Conservation (phyloP, 768 basidiomycete genomes). For the Lentinula boryana region DNA sequence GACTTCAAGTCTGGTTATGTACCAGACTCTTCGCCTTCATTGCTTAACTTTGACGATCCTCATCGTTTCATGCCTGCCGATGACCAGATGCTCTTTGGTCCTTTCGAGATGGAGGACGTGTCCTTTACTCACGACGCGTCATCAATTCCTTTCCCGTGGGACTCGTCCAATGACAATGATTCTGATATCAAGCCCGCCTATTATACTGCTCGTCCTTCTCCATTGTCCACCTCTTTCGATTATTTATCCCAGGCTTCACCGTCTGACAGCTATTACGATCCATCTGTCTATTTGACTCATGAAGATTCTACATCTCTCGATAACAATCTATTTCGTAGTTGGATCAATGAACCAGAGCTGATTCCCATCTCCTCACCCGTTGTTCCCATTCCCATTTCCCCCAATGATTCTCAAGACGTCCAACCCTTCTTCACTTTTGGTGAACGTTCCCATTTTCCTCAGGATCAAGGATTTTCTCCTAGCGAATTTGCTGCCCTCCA, state of each 20-base stretch:
- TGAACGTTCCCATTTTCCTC: constrained; percentile 40
- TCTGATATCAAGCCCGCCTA: constrained; percentile 37
- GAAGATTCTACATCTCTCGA: constrained; percentile 40
- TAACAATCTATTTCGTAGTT: constrained; percentile 42
- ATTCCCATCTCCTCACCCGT: constrained; percentile 51
- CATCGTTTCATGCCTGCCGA: constrained; percentile 20
- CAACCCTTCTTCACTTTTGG: constrained; percentile 45
- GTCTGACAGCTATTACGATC: constrained; percentile 29
- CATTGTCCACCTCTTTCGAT: constrained; percentile 13
- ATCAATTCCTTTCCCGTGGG: constrained; percentile 29
- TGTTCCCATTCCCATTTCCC: constrained; percentile 44
- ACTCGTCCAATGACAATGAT: constrained; percentile 23
- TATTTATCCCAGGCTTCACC: constrained; percentile 36
- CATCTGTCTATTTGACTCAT: constrained; percentile 32
- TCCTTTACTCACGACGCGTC: constrained; percentile 7
- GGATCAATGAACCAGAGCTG: constrained; percentile 59
- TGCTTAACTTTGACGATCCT: constrained; percentile 31
- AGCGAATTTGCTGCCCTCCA: constrained; percentile 55
- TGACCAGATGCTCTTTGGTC: constrained; percentile 54
- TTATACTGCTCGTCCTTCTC: constrained; percentile 21
- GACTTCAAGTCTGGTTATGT: constrained; percentile 8
- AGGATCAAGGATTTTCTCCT: constrained; percentile 53
- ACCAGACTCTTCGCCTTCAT: constrained; percentile 12
- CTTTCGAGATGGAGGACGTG: constrained; percentile 51
- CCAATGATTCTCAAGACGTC: constrained; percentile 26